phyloP scores from a whole-genome alignment of 164 flowering plant genomes.

The Chimonanthus praecox region DNA sequence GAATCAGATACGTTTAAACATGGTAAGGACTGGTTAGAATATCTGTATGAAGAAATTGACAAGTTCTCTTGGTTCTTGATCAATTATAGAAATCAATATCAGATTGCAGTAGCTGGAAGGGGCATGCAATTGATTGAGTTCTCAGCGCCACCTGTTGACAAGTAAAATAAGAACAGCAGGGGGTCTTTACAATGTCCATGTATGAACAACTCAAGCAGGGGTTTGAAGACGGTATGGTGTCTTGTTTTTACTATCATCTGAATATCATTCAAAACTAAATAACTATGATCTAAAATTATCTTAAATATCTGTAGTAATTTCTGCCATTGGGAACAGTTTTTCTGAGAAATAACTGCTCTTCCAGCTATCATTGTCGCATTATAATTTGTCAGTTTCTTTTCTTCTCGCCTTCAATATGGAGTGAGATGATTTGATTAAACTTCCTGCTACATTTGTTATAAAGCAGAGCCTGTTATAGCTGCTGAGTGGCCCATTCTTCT shows the following conservation, averaged over 20 bases:
- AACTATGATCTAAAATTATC: not conserved
- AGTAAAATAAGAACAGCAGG: slow-evolving; percentile 9
- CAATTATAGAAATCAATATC: slow-evolving; percentile 57
- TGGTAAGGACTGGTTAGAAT: not conserved
- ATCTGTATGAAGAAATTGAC: not conserved
- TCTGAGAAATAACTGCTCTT: not conserved
- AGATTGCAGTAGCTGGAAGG: slow-evolving; percentile 93
- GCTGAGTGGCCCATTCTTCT: not conserved
- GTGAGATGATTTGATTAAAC: not conserved
- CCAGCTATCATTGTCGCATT: not conserved
- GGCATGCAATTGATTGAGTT: slow-evolving; percentile 94
- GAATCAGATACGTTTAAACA: not conserved
- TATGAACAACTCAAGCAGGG: not conserved
- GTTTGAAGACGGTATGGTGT: not conserved
- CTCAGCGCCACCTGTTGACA: slow-evolving; percentile 16
- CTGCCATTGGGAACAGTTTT: not conserved
- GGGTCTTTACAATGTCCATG: not conserved
- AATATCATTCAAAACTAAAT: not conserved
- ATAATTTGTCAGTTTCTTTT: not conserved
- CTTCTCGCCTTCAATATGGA: not conserved
- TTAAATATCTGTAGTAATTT: not conserved
- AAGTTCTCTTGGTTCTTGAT: slow-evolving; percentile 4
- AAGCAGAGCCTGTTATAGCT: not conserved
- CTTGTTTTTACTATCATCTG: not conserved
- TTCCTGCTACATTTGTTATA: not conserved